Base-by-base conservation (phyloP, 805 yeast species). In the Metschnikowia dekortorum region DNA sequence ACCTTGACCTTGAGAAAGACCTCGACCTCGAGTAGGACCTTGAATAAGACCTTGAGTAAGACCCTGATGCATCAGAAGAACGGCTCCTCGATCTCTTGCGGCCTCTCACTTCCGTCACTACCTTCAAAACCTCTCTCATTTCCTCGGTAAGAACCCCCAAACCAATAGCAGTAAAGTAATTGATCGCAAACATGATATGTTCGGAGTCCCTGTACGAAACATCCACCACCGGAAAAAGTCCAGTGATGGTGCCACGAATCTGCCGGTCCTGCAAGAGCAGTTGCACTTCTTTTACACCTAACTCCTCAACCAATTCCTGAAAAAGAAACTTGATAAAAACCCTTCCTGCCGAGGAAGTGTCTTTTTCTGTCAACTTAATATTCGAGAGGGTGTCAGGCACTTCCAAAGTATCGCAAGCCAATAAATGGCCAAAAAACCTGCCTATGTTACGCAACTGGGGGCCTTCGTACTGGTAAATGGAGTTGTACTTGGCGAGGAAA, bases 131-230 rank as follows among this genome's bases (percentile, higher is more conserved):
- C 4, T 71, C 76, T 68, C 98, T 79, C 95, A 91, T 86, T 1
- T 71, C 79, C 36, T 89, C 96, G 0, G 98, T 91, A 50, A 92
- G 64, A 2, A 78, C 76, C 41, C 97, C 97, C 44, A 92, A 65
- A 0, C 95, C 95, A 53, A 92, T 89, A 1, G 97, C 97, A 0
- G 97, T 92, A 66, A 92, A 92, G 64, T 78, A 92, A 62, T 92
- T 92, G 62, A 90, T 89, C 1, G 95, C 78, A 63, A 91, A 92
- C 52, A 92, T 73, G 11, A 85, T 69, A 55, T 79, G 70, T 8
- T 81, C 84, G 6, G 75, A 72, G 48, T 74, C 75, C 1, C 66
- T 39, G 56, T 57, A 52, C 7, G 56, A 41, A 30, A 64, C 66
- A 13, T 66, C 67, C 18, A 62, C 57, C 28, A 56, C 61, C 0